phyloP scores from a whole-genome alignment of 2,329 filamentous ascomycete genomes.

The Cercospora sesami region DNA sequence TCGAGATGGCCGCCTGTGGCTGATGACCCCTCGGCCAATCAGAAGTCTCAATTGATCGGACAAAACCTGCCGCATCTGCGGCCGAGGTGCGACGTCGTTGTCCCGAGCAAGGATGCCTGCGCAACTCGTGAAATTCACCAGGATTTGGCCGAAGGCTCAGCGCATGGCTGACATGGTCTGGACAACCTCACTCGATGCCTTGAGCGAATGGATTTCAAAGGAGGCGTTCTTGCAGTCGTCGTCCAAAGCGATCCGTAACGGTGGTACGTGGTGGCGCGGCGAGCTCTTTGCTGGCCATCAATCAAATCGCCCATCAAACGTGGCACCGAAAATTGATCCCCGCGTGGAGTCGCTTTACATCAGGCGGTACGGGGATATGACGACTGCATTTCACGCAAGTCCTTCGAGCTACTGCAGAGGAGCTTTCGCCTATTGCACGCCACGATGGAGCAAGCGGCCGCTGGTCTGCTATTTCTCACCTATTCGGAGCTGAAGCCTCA shows the following conservation, averaged over 20 bases:
- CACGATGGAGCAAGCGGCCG: not conserved
- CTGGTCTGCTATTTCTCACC: not conserved
- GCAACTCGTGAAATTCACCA: not conserved
- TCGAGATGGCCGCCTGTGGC: not conserved
- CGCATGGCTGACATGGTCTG: not conserved
- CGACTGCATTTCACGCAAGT: not conserved
- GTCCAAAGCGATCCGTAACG: not conserved
- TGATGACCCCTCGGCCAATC: not conserved
- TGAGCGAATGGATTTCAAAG: not conserved
- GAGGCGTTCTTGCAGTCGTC: not conserved
- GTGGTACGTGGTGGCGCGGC: not conserved
- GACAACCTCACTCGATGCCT: not conserved
- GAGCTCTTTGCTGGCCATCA: not conserved
- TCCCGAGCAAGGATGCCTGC: not conserved
- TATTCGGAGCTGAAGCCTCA: not conserved
- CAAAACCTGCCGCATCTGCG: not conserved
- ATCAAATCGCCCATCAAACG: not conserved
- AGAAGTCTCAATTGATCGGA: not conserved
- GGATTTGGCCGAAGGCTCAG: not conserved
- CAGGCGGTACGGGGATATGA: not conserved
- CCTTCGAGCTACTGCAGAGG: not conserved
- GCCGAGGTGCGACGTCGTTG: not conserved
- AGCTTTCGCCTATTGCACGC: not conserved
- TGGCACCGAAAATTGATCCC: not conserved
- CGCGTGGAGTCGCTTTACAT: not conserved